Evolutionary conservation across 1,139 yeast species (phyloP), one percentile per base, ranked within the genome.

Genomic region (Pichia cactophila): DNA sequence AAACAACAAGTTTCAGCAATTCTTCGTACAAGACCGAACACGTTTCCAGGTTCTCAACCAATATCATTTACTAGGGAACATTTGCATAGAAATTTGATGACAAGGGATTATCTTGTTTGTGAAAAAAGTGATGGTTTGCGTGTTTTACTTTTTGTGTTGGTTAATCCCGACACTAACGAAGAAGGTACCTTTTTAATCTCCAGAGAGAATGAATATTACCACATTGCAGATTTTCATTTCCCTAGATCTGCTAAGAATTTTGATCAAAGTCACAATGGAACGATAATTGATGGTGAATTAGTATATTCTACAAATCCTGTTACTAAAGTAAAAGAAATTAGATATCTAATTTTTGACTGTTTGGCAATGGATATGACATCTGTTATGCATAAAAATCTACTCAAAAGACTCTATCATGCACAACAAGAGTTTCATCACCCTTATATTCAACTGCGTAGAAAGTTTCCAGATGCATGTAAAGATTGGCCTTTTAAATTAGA

Each of bases 101-200:
- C 70, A 3, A 77, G 77, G 49, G 89, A 84, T 60, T 92, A 89
- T 63, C 84, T 81, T 60, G 98, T 92, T 0, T 92, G 98, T 69
- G 99, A 94, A 62, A 94, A 94, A 65, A 81, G 95, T 0, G 98
- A 94, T 66, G 99, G 99, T 0, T 71, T 92, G 48, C 73, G 99
- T 50, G 87, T 95, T 53, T 69, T 92, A 45, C 68, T 85, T 64
- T 72, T 84, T 52, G 76, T 84, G 5, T 67, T 84, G 42, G 71
- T 87, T 61, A 90, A 86, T 61, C 83, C 88, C 2, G 78, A 73
- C 46, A 80, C 87, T 3, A 84, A 83, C 20, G 90, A 84, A 60
- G 92, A 78, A 56, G 82, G 81, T n/a, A 86, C 74, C 62, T 90
- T 72, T 70, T 75, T 80, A 56, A 83, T 94, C 46, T 92, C 95